Percentiles rank a stretch among this genome's conserved stretches.
phyloP scores from a whole-genome alignment of 2,329 filamentous ascomycete species.

The Ceratocystiopsis minuta region DNA sequence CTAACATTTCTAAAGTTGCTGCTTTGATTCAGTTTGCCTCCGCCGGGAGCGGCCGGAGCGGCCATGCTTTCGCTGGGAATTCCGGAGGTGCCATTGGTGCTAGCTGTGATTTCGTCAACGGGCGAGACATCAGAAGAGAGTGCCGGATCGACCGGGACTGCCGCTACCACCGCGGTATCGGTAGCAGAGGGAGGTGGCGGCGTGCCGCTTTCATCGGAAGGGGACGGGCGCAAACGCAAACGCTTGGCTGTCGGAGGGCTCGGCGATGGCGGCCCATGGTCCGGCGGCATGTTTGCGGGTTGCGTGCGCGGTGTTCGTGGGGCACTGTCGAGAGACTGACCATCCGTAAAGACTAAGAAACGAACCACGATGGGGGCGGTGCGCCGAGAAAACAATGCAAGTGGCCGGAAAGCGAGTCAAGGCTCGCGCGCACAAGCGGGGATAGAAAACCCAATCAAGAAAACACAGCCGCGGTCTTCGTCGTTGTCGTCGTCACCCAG shows the following conservation, averaged over 20 bases:
- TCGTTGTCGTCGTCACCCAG: conserved; percentile 2
- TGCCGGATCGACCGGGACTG: too few species aligned
- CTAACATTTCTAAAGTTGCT: conserved; percentile 72
- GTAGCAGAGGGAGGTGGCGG: too few species aligned
- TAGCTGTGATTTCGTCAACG: too few species aligned
- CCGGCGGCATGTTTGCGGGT: conserved; percentile 21
- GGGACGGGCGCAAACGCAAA: conserved; percentile 30
- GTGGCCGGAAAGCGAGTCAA: background rate
- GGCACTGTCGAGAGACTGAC: too few species aligned
- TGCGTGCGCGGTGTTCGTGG: too few species aligned
- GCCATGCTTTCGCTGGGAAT: too few species aligned
- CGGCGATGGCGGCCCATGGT: conserved; percentile 30
- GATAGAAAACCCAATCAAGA: background rate
- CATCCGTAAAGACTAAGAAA: too few species aligned
- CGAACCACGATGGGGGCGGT: too few species aligned
- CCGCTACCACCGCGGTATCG: too few species aligned
- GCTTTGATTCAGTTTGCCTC: conserved; percentile 34
- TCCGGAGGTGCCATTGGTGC: background rate
- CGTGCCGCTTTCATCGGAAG: too few species aligned
- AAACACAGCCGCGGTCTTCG: background rate
- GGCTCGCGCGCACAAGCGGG: too few species aligned
- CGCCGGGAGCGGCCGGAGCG: conserved; percentile 2
- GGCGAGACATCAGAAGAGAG: too few species aligned
- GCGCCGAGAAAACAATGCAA: background rate
- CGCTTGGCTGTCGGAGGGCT: conserved; percentile 30